These are phyloP conservation scores for Funneliformis geosporum DNA, from an alignment of 192 early-diverging fungal genomes.

Conservation along the genomic window DNA sequence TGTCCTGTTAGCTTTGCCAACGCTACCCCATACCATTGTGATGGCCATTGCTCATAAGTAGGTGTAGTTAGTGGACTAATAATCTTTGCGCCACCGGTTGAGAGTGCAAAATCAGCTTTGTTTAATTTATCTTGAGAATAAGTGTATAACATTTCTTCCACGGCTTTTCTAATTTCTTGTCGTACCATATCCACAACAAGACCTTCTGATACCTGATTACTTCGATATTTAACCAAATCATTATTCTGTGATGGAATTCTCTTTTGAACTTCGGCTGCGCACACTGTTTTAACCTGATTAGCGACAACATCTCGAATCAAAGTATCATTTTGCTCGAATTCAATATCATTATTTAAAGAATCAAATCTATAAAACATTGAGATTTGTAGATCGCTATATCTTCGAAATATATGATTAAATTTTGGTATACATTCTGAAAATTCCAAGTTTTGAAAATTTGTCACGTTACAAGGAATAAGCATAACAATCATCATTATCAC, in stretches of 20 bases:
- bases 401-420: not conserved
- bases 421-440: not conserved
- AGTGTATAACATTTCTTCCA: conserved; percentile 60
- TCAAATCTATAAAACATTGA: not conserved
- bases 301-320: conserved; percentile 14
- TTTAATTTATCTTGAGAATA: conserved; percentile 59
- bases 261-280: conserved; percentile 19
- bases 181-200: not conserved
- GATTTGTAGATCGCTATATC: not conserved
- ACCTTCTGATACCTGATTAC: not conserved
- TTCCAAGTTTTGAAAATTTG: not conserved
- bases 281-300: conserved; percentile 6
- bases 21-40: not conserved
- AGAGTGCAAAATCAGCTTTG: conserved; percentile 70
- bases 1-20: not conserved
- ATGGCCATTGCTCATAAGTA: conserved; percentile 28
- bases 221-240: not conserved
- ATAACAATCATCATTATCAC: not conserved
- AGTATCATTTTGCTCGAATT: conserved; percentile 7
- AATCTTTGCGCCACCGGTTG: conserved; percentile 63
- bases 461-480: not conserved
- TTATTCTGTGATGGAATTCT: conserved; percentile 10
- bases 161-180: conserved; percentile 36
- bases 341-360: not conserved
- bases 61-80: conserved; percentile 62